These are phyloP conservation scores for Rhododendron mucronatum DNA, from an alignment of 148 eudicot genomes.

Conservation along the genomic window DNA sequence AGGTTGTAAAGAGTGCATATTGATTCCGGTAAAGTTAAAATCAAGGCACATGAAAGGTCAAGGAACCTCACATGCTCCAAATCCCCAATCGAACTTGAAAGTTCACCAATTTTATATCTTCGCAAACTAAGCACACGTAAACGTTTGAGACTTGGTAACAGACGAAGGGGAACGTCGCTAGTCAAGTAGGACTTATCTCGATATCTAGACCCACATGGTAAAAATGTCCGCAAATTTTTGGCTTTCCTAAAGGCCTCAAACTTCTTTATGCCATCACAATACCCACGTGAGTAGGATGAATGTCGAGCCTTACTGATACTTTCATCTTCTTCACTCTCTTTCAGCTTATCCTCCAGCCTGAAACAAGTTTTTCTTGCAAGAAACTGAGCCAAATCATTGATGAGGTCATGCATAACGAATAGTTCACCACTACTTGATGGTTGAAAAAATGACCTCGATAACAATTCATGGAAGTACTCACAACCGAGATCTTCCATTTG, in stretches of 20 bases:
- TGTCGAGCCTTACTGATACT: constrained; percentile 5
- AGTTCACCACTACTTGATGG: background rate
- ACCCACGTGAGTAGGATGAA: constrained; percentile 11
- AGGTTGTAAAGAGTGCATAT: constrained; percentile 11
- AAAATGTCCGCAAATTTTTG: constrained; percentile 15
- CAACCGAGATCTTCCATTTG: constrained; percentile 25
- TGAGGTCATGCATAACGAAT: constrained; percentile 39
- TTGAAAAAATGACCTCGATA: constrained; percentile 32
- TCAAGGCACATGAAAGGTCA: constrained; percentile 5
- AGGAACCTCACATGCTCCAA: constrained; percentile 9
- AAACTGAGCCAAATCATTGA: constrained; percentile 30
- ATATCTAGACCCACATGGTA: constrained; percentile 1
- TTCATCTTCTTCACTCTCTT: background rate
- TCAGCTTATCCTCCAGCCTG: constrained; percentile 14
- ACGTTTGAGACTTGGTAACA: constrained; percentile 1
- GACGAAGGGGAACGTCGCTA: background rate
- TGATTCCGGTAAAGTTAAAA: constrained; percentile 8
- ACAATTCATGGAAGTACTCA: constrained; percentile 27
- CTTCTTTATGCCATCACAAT: background rate
- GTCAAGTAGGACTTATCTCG: background rate
- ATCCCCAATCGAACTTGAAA: constrained; percentile 1
- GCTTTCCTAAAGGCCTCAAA: background rate
- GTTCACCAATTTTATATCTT: background rate
- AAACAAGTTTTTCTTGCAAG: constrained; percentile 7
- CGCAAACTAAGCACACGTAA: constrained; percentile 8